Base-by-base conservation (phyloP, 345 rosid genomes). In the Rhodamnia argentea region DNA sequence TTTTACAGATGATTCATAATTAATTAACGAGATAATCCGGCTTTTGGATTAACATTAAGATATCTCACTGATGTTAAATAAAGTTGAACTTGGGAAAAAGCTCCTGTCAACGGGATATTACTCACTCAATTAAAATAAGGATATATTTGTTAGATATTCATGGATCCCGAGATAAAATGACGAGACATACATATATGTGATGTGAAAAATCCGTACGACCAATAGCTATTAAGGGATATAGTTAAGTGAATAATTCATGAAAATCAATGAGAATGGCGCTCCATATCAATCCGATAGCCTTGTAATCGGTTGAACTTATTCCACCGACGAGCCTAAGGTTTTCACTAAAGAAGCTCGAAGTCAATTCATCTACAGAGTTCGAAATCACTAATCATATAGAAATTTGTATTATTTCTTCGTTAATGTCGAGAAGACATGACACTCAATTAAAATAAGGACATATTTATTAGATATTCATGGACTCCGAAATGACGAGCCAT, bases 271-370 rank as follows among this genome's bases (percentile, higher is more conserved):
- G 37, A 60, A 27, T 0, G 20, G 5, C 74, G 6, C 20, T 3
- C 20, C 2, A 3, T 3, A 29, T 1, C 22, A 0, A 15, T 15
- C 75, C 4, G 3, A 4, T 12, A 8, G 2, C 24, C 13, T 2
- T 16, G 18, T 4, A 18, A 15, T 32, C 1, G 12, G 18, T 32
- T 1, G 3, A 64, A 32, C 76, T 2, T 0, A 0, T 8, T 29
- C 7, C 42, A 8, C 32, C 3, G 2, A 13, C 10, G 20, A 7
- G 18, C 40, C 6, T 29, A 15, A 62, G 75, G 27, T 62, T n/a
- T n/a, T n/a, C n/a, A n/a, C n/a, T n/a, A 14, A 62, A 29, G 40
- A 15, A 62, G 22, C 13, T 32, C 23, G 6, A 64, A 8, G 76
- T 29, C 23, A 9, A n/a, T 32, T 64, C 2, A 2, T 32, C 12